A percentile compares a stretch with the other conserved stretches of the same genome.
These are phyloP conservation scores for Malassezia pachydermatis DNA, from an alignment of 1,284 basidiomycete genomes.

Conservation along the genomic window DNA sequence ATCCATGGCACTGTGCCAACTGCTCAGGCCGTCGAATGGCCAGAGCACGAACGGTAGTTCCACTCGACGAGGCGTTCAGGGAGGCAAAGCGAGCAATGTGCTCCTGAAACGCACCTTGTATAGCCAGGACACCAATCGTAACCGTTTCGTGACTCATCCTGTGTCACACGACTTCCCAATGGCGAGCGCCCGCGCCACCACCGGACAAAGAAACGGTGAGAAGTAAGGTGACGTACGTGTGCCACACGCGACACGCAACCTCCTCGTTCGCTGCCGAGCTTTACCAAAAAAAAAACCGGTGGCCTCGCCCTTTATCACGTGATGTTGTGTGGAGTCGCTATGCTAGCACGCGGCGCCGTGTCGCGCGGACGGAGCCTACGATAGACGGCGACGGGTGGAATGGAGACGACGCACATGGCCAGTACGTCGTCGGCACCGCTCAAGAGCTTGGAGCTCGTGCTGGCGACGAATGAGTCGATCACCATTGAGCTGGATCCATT, in stretches of 20 bases:
- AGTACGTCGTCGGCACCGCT: slow-evolving; percentile 3
- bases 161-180: background rate
- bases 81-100: slow-evolving; percentile 57
- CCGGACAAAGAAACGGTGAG: background rate
- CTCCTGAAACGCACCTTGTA: slow-evolving; percentile 88
- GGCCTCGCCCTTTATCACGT: slow-evolving; percentile 6
- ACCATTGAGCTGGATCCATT: slow-evolving; percentile 36
- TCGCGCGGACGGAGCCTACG: background rate
- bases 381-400: slow-evolving; percentile 1
- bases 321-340: background rate
- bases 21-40: slow-evolving; percentile 69
- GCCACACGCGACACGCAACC: too few species aligned
- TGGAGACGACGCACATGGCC: background rate
- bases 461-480: slow-evolving; percentile 35
- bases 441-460: slow-evolving; percentile 32
- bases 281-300: background rate
- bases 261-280: too few species aligned
- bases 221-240: background rate
- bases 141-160: slow-evolving; percentile 9
- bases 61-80: slow-evolving; percentile 9
- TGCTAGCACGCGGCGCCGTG: background rate
- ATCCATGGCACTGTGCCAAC: slow-evolving; percentile 64
- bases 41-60: slow-evolving; percentile 39
- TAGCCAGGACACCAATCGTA: slow-evolving; percentile 55
- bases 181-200: background rate